Evolutionary conservation across 345 rosid species (phyloP).

Genomic region (Abelmoschus esculentus): DNA sequence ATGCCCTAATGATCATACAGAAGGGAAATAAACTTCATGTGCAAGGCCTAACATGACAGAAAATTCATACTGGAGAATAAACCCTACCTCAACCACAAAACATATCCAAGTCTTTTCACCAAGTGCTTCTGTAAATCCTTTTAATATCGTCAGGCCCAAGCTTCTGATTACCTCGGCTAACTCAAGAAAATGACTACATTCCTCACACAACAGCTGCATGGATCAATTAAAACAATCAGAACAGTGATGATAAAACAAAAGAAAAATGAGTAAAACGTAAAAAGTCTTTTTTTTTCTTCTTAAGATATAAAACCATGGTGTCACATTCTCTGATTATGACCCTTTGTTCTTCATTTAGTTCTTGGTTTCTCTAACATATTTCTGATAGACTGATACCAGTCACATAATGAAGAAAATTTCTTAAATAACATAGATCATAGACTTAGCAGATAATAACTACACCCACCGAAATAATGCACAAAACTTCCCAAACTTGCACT

Average conservation of each 20-base stretch:
- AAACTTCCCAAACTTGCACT: neutral
- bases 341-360: neutral
- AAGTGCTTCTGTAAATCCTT: conserved; percentile 75
- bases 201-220: conserved; percentile 87
- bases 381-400: neutral
- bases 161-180: conserved; percentile 84
- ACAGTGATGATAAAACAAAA: neutral
- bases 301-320: neutral
- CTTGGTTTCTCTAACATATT: neutral
- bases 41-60: neutral
- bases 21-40: neutral
- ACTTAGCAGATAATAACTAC: neutral
- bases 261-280: neutral
- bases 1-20: neutral
- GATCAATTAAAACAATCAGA: conserved; percentile 16
- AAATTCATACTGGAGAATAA: conserved; percentile 13
- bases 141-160: conserved; percentile 77
- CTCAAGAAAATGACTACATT: conserved; percentile 89
- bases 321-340: neutral
- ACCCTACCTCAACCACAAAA: conserved; percentile 83
- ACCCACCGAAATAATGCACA: neutral
- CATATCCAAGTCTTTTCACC: conserved; percentile 74
- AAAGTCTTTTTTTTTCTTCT: neutral
- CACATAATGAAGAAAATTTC: neutral
- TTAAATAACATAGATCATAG: neutral